Conservation (phyloP, 352 stramenopile genomes). For the Phytophthora quininea region DNA sequence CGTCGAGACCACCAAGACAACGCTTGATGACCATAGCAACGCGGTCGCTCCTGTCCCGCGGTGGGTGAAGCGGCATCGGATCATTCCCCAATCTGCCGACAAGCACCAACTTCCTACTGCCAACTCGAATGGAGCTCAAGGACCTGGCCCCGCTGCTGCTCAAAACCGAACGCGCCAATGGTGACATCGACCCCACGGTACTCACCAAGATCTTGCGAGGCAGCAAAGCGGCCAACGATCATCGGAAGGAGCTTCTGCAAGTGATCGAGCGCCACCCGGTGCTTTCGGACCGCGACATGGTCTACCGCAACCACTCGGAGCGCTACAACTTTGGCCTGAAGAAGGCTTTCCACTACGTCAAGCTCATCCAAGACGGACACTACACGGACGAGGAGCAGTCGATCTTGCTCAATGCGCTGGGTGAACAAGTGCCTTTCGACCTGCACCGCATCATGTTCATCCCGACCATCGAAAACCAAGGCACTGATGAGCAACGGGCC, state of each 20-base stretch:
- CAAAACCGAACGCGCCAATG: not conserved
- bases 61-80: no score
- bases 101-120: not conserved
- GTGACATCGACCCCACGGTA: not conserved
- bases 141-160: conserved; percentile 3
- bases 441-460: conserved; percentile 7
- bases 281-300: conserved; percentile 4
- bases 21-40: not conserved
- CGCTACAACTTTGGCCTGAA: conserved; percentile 4
- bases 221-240: not conserved
- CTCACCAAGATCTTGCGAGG: not conserved
- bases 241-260: not conserved
- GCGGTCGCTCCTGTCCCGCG: not conserved
- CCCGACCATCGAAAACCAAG: conserved; percentile 5
- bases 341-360: conserved; percentile 5
- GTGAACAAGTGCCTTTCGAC: not conserved
- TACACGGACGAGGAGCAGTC: not conserved
- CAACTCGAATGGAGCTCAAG: conserved; percentile 3
- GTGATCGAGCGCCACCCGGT: not conserved
- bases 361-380: not conserved
- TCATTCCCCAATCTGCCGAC: not conserved
- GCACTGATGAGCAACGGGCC: not conserved
- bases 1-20: conserved; percentile 2
- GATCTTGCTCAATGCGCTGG: not conserved
- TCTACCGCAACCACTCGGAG: conserved; percentile 3